Conservation (phyloP, 345 rosid species). For the Lumnitzera racemosa region DNA sequence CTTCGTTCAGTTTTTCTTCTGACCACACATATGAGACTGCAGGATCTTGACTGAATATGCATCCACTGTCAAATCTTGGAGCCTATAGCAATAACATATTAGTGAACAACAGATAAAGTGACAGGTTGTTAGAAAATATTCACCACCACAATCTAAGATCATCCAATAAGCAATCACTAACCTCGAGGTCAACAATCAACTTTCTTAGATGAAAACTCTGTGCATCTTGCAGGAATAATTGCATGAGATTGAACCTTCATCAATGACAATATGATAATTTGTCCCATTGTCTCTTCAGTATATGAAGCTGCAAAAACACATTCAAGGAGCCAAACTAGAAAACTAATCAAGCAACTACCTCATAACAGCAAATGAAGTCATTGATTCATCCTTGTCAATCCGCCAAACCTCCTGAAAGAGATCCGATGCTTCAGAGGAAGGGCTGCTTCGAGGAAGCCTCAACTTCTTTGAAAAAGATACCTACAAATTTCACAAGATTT, state of each 20-base stretch:
- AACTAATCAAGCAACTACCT: conserved; percentile 32
- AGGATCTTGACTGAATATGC: conserved; percentile 91
- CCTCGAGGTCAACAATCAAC: conserved; percentile 90
- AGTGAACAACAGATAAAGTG: conserved; percentile 7
- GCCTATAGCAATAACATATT: conserved; percentile 35
- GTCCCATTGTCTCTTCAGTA: background rate
- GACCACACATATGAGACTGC: conserved; percentile 93
- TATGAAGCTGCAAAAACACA: conserved; percentile 8
- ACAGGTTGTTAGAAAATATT: conserved; percentile 5
- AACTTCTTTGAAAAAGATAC: conserved; percentile 76
- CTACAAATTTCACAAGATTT: conserved; percentile 24
- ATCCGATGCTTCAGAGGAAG: conserved; percentile 36
- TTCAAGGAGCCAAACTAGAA: no score
- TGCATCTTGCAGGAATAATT: conserved; percentile 58
- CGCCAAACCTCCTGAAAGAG: conserved; percentile 64
- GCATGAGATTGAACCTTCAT: conserved; percentile 83
- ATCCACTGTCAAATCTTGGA: conserved; percentile 92
- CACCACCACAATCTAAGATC: conserved; percentile 9
- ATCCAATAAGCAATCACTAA: conserved; percentile 24
- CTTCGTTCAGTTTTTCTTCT: conserved; percentile 73
- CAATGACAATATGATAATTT: conserved; percentile 7
- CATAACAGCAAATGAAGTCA: conserved; percentile 81
- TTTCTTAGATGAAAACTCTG: conserved; percentile 69
- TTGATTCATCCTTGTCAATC: conserved; percentile 73
- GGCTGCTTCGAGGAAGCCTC: conserved; percentile 59